A percentile compares a stretch with the other conserved stretches of the same genome.
These are phyloP conservation scores for Aegilops speltoides DNA, from an alignment of 176 grass and related monocot genomes.

Conservation along the genomic window DNA sequence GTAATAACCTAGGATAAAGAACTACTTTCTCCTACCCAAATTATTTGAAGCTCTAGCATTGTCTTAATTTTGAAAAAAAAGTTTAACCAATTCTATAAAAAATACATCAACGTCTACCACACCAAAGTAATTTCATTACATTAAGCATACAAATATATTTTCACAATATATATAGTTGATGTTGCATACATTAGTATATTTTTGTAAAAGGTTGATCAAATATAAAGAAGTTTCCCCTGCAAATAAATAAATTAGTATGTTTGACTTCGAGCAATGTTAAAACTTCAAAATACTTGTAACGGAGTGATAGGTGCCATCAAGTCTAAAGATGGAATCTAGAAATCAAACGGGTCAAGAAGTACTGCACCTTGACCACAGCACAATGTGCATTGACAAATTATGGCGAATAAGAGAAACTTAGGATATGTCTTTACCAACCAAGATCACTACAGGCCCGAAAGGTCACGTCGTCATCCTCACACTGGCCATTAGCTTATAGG, in stretches of 20 bases:
- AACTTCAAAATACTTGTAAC: background rate
- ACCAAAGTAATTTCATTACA: too few relatives aligned
- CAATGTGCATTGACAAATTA: constrained; percentile 6
- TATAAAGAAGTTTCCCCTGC: too few relatives aligned
- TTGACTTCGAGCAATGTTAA: background rate
- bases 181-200: too few relatives aligned
- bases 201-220: too few relatives aligned
- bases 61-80: too few relatives aligned
- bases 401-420: background rate
- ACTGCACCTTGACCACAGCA: background rate
- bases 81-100: too few relatives aligned
- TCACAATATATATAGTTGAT: background rate
- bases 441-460: constrained; percentile 23
- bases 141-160: too few relatives aligned
- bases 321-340: too few relatives aligned
- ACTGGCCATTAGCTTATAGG: background rate
- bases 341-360: background rate
- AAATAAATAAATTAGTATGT: background rate
- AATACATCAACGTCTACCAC: too few relatives aligned
- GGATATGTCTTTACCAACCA: constrained; percentile 44
- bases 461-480: background rate
- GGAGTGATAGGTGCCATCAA: too few relatives aligned
- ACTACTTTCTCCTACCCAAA: background rate
- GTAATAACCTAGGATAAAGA: background rate
- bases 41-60: too few relatives aligned